Evolutionary conservation across 2,329 filamentous ascomycete species (phyloP), one percentile per base, ranked within the genome.

Genomic region (Blumeriella jaapii): DNA sequence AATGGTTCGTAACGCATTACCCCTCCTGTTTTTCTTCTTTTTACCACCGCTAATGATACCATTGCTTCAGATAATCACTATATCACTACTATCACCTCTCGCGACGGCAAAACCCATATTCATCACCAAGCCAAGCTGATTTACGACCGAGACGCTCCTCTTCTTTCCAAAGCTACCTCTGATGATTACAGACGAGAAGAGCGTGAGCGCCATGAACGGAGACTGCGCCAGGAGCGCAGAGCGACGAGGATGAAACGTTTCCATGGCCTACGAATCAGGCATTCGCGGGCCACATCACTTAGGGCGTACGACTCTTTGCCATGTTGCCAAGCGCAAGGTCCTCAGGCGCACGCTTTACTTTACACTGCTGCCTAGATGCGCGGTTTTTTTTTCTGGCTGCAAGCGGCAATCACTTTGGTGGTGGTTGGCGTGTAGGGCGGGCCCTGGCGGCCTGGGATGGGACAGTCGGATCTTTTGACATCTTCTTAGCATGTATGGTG

Each of bases 1-100:
- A 43, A 48, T 44, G 33, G 43, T 45, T 40, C 25, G 45, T 39
- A 20, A 3, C 4, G 17, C 3, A 11, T 29, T 34, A n/a, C n/a
- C n/a, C n/a, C 17, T 8, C 22, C 7, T 24, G 7, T 9, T 24
- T 8, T 9, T 24, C 22, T 8, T 24, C 10, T 24, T 33, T 16
- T n/a, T 24, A 24, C 3, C 15, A 27, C 12, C 29, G 14, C 31
- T 34, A 40, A 40, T 24, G 6, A 12, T 35, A 11, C 23, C 20
- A 3, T 23, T 19, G 6, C 16, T 16, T 2, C 16, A 44, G 42
- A 33, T 2, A 4, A 29, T 18, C 38, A 45, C 19, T 39, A 39
- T 9, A 23, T 47, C 1, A 26, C 22, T 4, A 18, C 26, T 7
- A 45, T 10, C 5, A 34, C 13, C 9, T 40, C 41, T 2, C 30